Conservation (phyloP, 2,329 filamentous ascomycete genomes). For the Simplicillium sp. region DNA sequence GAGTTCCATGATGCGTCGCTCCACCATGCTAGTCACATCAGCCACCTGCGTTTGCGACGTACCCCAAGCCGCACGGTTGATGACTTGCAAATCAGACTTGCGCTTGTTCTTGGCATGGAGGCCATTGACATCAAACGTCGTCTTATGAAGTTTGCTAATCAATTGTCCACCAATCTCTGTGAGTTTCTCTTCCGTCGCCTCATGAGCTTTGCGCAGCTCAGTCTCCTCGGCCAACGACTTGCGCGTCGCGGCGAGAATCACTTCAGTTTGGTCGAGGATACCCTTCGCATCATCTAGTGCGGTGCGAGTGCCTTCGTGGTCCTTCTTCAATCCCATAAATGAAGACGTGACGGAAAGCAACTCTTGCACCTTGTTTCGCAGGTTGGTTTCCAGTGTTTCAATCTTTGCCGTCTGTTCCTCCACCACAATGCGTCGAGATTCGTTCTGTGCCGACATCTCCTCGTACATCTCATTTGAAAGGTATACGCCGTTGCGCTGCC, state of each 20-base stretch:
- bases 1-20: constrained; percentile 64
- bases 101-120: constrained; percentile 80
- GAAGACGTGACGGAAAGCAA: constrained; percentile 77
- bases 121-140: constrained; percentile 70
- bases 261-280: constrained; percentile 79
- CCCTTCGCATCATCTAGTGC: constrained; percentile 71
- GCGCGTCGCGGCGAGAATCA: constrained; percentile 68
- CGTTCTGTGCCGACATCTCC: constrained; percentile 83
- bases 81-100: constrained; percentile 70
- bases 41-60: constrained; percentile 66
- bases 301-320: constrained; percentile 68
- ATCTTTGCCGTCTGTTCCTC: constrained; percentile 91
- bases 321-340: constrained; percentile 82
- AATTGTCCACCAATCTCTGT: constrained; percentile 64
- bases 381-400: constrained; percentile 80
- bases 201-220: constrained; percentile 70
- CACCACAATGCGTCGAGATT: constrained; percentile 80
- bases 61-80: constrained; percentile 73
- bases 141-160: constrained; percentile 66
- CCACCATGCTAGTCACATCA: constrained; percentile 68
- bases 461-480: constrained; percentile 83
- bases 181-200: constrained; percentile 74
- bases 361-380: constrained; percentile 91
- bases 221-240: constrained; percentile 72
- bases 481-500: constrained; percentile 92